Conservation (phyloP, 805 yeast genomes). For the Jamesozyma rosinii region DNA sequence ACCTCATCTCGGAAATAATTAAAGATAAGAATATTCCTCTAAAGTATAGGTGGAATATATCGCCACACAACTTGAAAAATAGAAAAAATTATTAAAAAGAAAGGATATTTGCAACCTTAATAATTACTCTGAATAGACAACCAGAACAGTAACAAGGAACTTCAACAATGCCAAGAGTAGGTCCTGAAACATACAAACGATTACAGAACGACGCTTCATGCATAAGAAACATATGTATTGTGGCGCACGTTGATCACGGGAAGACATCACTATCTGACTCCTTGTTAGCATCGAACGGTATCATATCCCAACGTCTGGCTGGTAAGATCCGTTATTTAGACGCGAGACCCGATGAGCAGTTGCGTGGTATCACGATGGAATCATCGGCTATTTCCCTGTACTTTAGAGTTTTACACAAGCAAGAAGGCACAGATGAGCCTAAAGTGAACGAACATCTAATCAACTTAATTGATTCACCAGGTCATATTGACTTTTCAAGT, state of each 20-base stretch:
- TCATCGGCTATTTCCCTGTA: constrained; percentile 91
- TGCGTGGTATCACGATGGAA: constrained; percentile 96
- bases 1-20: constrained; percentile 2
- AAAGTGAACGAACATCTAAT: constrained; percentile 70
- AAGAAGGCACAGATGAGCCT: constrained; percentile 35
- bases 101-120: too few species aligned
- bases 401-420: constrained; percentile 55
- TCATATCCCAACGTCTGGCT: constrained; percentile 88
- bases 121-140: too few species aligned
- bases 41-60: neutral
- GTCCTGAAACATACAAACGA: constrained; percentile 52
- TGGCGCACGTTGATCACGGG: constrained; percentile 98
- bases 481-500: constrained; percentile 95
- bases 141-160: neutral
- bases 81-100: neutral
- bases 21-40: neutral
- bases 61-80: neutral
- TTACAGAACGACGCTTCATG: constrained; percentile 61
- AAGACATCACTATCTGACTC: constrained; percentile 93
- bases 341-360: constrained; percentile 90
- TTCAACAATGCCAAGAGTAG: constrained; percentile 39
- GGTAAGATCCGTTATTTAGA: constrained; percentile 91
- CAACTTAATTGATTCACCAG: constrained; percentile 94
- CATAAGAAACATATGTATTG: constrained; percentile 83
- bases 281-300: constrained; percentile 87